Conservation (phyloP, 805 yeast species). For the Nakazawaea holstii region DNA sequence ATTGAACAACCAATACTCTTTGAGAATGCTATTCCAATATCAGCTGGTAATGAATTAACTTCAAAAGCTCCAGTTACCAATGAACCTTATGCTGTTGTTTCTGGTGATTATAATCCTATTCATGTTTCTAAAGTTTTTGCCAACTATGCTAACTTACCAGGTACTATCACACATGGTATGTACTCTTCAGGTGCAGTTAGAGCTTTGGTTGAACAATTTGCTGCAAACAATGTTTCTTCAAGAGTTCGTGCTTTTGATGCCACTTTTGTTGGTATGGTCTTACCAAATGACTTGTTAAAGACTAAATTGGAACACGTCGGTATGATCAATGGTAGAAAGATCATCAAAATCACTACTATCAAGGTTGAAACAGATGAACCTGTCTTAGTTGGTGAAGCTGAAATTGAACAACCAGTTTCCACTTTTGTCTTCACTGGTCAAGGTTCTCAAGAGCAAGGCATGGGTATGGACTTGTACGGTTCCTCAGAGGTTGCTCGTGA, state of each 20-base stretch:
- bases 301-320: constrained; percentile 93
- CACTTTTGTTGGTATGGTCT: constrained; percentile 91
- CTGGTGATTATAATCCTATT: constrained; percentile 98
- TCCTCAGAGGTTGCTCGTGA: constrained; percentile 86
- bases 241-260: constrained; percentile 95
- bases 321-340: constrained; percentile 99
- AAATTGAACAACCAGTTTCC: constrained; percentile 96
- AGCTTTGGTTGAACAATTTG: constrained; percentile 95
- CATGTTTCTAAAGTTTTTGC: constrained; percentile 96
- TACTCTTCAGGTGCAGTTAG: constrained; percentile 94
- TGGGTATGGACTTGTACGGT: constrained; percentile 99
- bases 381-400: constrained; percentile 93
- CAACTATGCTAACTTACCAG: constrained; percentile 87
- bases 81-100: constrained; percentile 94
- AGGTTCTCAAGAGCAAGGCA: constrained; percentile 99
- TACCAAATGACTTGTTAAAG: constrained; percentile 87
- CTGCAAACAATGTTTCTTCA: constrained; percentile 93
- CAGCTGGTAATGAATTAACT: constrained; percentile 54
- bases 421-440: constrained; percentile 98
- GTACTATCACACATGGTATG: constrained; percentile 99
- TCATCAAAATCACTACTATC: constrained; percentile 84
- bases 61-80: constrained; percentile 91
- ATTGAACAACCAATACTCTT: constrained; percentile 91
- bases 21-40: constrained; percentile 85
- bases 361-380: constrained; percentile 72